phyloP scores from a whole-genome alignment of 1,284 basidiomycete genomes.

The Pseudozyma tsukubaensis region DNA sequence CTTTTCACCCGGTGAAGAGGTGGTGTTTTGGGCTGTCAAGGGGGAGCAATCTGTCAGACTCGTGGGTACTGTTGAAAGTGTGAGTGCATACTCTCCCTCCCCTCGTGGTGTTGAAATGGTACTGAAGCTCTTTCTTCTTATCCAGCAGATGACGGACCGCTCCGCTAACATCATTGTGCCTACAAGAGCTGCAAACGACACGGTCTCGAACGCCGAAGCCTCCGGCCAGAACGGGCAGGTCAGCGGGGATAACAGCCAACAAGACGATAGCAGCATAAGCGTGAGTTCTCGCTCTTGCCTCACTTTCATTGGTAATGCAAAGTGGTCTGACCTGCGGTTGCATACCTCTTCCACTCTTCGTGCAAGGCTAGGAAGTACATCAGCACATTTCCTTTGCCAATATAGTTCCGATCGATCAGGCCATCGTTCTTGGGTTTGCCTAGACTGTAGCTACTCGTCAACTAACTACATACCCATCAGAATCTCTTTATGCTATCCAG shows the following conservation, averaged over 20 bases:
- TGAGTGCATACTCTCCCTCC: constrained; percentile 12
- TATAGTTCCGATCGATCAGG: constrained; percentile 35
- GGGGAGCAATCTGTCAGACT: constrained; percentile 33
- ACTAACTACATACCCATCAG: too few species aligned
- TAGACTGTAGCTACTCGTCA: not conserved
- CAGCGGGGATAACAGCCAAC: too few species aligned
- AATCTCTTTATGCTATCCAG: too few species aligned
- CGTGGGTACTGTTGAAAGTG: constrained; percentile 31
- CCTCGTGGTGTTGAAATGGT: too few species aligned
- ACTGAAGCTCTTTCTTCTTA: not conserved
- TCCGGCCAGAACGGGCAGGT: too few species aligned
- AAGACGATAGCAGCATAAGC: not conserved
- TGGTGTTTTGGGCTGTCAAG: constrained; percentile 45
- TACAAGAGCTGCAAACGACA: not conserved
- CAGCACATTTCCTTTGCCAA: constrained; percentile 28
- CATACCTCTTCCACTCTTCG: too few species aligned
- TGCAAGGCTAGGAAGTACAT: constrained; percentile 13
- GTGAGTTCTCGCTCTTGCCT: too few species aligned
- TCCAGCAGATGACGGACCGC: constrained; percentile 22
- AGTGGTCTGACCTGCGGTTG: too few species aligned
- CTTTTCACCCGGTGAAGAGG: constrained; percentile 24
- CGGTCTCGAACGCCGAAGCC: not conserved
- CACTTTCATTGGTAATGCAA: too few species aligned
- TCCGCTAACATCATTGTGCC: constrained; percentile 14
- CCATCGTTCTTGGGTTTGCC: constrained; percentile 14